These are phyloP conservation scores for Jacaranda copaia DNA, from an alignment of 257 asterid genomes.

Conservation along the genomic window DNA sequence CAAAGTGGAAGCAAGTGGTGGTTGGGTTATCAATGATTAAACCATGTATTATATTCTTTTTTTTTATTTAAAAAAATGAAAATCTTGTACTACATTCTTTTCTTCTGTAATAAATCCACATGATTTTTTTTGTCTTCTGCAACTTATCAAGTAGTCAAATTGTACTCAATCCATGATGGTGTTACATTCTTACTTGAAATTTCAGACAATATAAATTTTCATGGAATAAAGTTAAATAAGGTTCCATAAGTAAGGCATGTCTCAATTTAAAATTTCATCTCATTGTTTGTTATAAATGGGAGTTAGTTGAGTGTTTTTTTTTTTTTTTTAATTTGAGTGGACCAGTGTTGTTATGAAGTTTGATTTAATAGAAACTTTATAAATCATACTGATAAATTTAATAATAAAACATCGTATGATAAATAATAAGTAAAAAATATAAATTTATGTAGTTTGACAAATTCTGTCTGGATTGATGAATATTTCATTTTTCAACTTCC, in stretches of 20 bases:
- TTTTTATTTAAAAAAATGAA: neutral
- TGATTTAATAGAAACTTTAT: no score
- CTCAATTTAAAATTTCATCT: no score
- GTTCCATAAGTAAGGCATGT: neutral
- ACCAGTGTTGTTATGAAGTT: no score
- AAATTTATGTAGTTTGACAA: no score
- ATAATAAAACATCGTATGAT: no score
- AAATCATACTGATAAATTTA: no score
- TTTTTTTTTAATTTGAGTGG: no score
- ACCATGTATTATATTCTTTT: neutral
- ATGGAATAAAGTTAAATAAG: neutral
- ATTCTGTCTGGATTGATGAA: no score
- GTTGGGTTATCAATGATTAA: conserved; percentile 7
- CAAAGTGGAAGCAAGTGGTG: neutral
- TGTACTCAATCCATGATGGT: neutral
- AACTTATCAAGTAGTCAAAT: neutral
- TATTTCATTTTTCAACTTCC: no score
- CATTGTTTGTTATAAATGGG: no score
- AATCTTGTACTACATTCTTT: conserved; percentile 15
- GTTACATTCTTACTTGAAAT: neutral
- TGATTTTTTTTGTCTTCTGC: conserved; percentile 16
- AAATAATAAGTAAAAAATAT: no score
- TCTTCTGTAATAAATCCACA: neutral
- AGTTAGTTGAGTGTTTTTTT: no score
- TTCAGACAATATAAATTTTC: neutral